phyloP scores from a whole-genome alignment of 768 basidiomycete species.

The Hemileccinum rubropunctum region DNA sequence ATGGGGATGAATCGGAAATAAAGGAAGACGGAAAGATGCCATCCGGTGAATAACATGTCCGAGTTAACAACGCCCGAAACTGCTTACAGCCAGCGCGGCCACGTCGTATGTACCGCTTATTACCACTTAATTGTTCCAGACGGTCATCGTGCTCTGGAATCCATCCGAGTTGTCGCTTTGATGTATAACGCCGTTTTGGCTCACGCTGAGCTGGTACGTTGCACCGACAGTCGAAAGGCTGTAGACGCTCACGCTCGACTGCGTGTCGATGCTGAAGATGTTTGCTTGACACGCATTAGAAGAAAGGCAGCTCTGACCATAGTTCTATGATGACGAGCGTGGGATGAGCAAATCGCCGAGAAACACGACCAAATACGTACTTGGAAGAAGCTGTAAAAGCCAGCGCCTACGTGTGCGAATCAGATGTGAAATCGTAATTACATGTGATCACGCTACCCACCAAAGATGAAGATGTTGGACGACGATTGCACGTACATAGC shows the following conservation, averaged over 20 bases:
- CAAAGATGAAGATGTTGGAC: constrained; percentile 42
- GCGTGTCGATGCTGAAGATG: constrained; percentile 39
- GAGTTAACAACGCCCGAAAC: no score
- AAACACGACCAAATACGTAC: not conserved
- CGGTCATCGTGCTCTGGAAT: constrained; percentile 36
- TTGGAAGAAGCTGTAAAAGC: no score
- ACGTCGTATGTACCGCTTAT: no score
- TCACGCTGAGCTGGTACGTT: constrained; percentile 40
- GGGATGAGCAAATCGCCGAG: not conserved
- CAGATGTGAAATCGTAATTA: no score
- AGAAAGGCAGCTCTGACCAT: constrained; percentile 34
- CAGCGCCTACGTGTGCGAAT: no score
- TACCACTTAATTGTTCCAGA: constrained; percentile 17
- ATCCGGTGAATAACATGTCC: no score
- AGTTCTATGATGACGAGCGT: constrained; percentile 29
- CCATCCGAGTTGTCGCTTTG: constrained; percentile 38
- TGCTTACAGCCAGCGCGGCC: not conserved
- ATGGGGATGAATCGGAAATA: no score
- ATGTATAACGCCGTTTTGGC: constrained; percentile 32
- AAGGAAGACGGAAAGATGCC: no score
- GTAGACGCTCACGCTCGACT: constrained; percentile 39
- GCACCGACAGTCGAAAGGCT: constrained; percentile 44
- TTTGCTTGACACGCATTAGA: constrained; percentile 39
- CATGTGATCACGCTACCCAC: constrained; percentile 12
- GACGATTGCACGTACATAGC: constrained; percentile 31